A percentile compares a stretch with the other conserved stretches of the same genome.
Evolutionary conservation across 2,329 filamentous ascomycete genomes (phyloP).

Genomic region (Colletotrichum sp.): DNA sequence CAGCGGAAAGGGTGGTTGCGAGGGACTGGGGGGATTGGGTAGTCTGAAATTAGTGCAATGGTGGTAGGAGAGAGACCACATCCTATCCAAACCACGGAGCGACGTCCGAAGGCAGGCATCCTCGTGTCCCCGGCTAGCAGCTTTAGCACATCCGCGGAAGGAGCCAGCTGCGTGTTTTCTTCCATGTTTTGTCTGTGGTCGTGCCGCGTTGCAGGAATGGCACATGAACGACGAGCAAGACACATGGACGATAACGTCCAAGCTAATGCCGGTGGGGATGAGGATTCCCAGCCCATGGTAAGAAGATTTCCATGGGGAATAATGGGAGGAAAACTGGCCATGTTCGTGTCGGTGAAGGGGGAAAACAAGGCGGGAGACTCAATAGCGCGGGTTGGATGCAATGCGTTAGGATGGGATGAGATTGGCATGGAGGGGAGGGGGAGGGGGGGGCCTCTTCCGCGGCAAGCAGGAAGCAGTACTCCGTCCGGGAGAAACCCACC

Average conservation of each 20-base stretch:
- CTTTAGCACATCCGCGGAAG: background rate
- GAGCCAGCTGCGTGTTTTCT: background rate
- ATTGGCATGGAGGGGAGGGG: background rate
- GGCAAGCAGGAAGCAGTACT: background rate
- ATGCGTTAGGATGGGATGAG: background rate
- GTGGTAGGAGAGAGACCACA: background rate
- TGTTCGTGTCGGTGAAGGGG: background rate
- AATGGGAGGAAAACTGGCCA: background rate
- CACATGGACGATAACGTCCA: background rate
- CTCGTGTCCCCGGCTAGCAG: background rate
- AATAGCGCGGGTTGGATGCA: background rate
- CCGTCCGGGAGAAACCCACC: background rate
- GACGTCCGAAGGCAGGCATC: background rate
- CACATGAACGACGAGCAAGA: background rate
- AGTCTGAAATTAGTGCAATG: background rate
- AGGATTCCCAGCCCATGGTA: background rate
- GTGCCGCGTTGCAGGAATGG: background rate
- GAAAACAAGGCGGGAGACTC: background rate
- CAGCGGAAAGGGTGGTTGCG: background rate
- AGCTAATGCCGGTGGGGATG: background rate
- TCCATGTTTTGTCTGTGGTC: background rate
- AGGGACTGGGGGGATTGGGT: background rate
- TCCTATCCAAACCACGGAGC: background rate
- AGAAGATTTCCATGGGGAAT: background rate
- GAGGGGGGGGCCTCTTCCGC: background rate